These are phyloP conservation scores for Penicillium sp. DNA, from an alignment of 2,329 filamentous ascomycete species.

Conservation along the genomic window DNA sequence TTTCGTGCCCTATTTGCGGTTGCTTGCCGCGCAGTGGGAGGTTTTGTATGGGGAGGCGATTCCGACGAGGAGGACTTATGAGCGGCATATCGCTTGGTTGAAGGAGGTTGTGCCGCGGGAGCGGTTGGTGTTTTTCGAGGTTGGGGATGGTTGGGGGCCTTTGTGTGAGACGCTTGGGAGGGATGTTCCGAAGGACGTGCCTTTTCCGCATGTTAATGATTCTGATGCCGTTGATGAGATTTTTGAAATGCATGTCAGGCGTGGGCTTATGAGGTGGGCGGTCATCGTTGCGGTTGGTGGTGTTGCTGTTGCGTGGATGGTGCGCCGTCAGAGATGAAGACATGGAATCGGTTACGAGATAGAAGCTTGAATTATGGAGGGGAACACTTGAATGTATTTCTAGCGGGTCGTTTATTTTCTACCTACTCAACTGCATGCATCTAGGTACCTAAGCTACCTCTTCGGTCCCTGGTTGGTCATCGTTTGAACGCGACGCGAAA, in stretches of 20 bases:
- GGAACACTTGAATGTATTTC: no score
- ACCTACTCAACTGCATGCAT: background rate
- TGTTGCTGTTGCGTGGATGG: conserved; percentile 11
- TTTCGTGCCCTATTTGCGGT: conserved; percentile 23
- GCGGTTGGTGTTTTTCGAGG: conserved; percentile 40
- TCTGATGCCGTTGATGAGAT: conserved; percentile 23
- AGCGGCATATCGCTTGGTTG: conserved; percentile 29
- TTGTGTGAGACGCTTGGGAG: conserved; percentile 49
- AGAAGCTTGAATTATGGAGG: no score
- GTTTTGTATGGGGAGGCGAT: conserved; percentile 20
- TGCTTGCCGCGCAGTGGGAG: conserved; percentile 24
- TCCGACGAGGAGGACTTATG: conserved; percentile 17
- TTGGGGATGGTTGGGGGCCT: conserved; percentile 50
- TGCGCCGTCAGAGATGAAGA: background rate
- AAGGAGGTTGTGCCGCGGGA: conserved; percentile 32
- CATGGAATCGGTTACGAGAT: no score
- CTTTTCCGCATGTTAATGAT: conserved; percentile 46
- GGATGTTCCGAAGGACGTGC: conserved; percentile 36
- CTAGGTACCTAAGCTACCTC: background rate
- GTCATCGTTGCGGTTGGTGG: conserved; percentile 24
- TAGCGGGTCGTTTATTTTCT: background rate
- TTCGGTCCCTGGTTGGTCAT: background rate
- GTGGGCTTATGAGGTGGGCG: conserved; percentile 34
- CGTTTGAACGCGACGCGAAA: no score
- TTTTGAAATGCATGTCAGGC: conserved; percentile 25